Evolutionary conservation across 1,284 basidiomycete species (phyloP), one percentile per base, ranked within the genome.

Genomic region (Tilletia setariae): DNA sequence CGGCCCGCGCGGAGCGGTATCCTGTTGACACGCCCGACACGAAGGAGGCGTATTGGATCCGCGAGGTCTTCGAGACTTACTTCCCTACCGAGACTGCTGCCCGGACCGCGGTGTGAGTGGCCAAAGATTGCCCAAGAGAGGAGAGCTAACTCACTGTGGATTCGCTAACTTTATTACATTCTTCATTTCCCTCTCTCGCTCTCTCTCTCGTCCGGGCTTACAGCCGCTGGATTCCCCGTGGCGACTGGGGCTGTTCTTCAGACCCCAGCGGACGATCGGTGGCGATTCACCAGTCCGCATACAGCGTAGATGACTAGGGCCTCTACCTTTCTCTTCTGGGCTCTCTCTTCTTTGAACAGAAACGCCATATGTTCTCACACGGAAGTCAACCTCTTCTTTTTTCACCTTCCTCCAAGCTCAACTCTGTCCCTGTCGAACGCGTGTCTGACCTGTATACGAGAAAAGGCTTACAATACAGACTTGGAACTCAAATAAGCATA

Each of bases 201-300:
- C n/a, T n/a, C n/a, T n/a, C n/a, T n/a, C n/a, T n/a, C n/a, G n/a
- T n/a, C n/a, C n/a, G n/a, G n/a, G n/a, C 40, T 6, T 32, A 46
- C 43, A 9, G 16, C n/a, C 65, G 16, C 32, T 94, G 92, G 93
- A 90, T 94, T 82, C 93, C 92, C 51, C 89, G 93, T 76, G 91
- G 90, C 65, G 95, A 98, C 83, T 98, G 95, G 95, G 95, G 95
- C 67, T 97, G 96, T 81, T 87, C 91, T 2, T 85, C 91, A 35
- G 96, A 99, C 84, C 96, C 96, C 43, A 95, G 92, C 72, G 96
- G 96, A 56, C 87, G 96, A 67, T 92, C 91, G 73, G 95, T 98
- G 80, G 90, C 89, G 82, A 98, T 98, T 76, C 95, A 98, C 86
- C 93, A 91, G 77, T 89, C 92, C 43, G 95, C 95, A 28, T 98